Base-by-base conservation (phyloP, 1,284 basidiomycete species). In the Ganoderma sp. region DNA sequence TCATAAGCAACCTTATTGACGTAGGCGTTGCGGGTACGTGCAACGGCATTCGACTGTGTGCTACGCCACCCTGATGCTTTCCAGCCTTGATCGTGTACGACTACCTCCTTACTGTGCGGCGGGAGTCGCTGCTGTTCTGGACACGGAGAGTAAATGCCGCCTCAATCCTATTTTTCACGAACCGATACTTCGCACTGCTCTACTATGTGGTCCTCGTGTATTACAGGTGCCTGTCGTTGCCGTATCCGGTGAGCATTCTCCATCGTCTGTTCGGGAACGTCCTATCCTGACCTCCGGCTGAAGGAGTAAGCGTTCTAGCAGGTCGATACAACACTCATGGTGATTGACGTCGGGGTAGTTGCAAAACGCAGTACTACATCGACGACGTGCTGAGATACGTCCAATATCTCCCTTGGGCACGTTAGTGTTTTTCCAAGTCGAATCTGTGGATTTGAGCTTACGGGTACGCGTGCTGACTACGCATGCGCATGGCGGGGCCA, bases 111-210 rank as follows among this genome's bases (percentile, higher is more conserved):
- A 69, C 69, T 1, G 17, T 67, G n/a, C 32, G 48, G 1, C 42
- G 48, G 15, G 68, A 69, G 34, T 37, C 62, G 5, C 28, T 22
- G 1, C 60, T 63, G 22, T 67, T 69, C 25, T 69, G 69, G 69
- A 63, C 10, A 19, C 43, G 42, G 4, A 62, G 42, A 15, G 37
- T 54, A n/a, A 56, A 48, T 14, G 45, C 59, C n/a, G 56, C 60
- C 6, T 58, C 48, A 3, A 28, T 54, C 7, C 61, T 69, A 6
- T 69, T 67, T 45, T 59, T 62, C 28, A n/a, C 61, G 1, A 65
- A 64, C 39, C 58, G 65, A 0, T 62, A 64, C 45, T 17, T 65
- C 28, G 41, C 65, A 2, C 25, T 64, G 4, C 17, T 52, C 25
- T 14, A 59, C 2, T 52, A 50, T 2, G n/a, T 64, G 5, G 56